Evolutionary conservation across 1,139 yeast species (phyloP).

Genomic region (Geotrichum cucujoidarum): DNA sequence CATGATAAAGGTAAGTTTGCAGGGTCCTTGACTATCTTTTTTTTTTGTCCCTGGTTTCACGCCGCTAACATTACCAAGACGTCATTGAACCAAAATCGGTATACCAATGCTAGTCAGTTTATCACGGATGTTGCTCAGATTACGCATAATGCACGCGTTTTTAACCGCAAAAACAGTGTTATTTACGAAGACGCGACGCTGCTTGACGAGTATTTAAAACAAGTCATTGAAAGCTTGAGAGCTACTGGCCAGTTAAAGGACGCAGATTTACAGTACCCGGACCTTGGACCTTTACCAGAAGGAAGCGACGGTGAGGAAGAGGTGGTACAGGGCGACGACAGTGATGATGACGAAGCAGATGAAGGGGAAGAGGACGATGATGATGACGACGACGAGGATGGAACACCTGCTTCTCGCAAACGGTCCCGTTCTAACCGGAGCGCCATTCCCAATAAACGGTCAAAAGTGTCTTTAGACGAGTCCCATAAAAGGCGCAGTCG

Average conservation of each 20-base stretch:
- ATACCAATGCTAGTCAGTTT: conserved; percentile 61
- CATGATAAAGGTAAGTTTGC: conserved; percentile 37
- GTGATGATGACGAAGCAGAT: conserved; percentile 29
- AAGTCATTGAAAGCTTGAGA: conserved; percentile 50
- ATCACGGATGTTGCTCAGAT: conserved; percentile 75
- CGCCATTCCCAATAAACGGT: conserved; percentile 26
- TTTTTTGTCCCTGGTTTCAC: background rate
- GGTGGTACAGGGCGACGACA: conserved; percentile 24
- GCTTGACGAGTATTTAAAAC: conserved; percentile 57
- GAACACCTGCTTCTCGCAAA: conserved; percentile 39
- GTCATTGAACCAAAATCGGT: conserved; percentile 50
- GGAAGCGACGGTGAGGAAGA: conserved; percentile 25
- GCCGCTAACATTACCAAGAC: conserved; percentile 17
- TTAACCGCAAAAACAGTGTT: conserved; percentile 63
- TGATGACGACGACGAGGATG: conserved; percentile 33
- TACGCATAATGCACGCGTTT: conserved; percentile 83
- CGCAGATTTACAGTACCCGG: conserved; percentile 51
- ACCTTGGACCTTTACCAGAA: conserved; percentile 65
- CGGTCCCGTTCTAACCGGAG: conserved; percentile 29
- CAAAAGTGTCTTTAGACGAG: conserved; percentile 37
- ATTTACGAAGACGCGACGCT: conserved; percentile 69
- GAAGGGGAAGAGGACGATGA: conserved; percentile 26
- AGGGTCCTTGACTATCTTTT: no score
- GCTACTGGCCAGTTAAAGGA: conserved; percentile 41
- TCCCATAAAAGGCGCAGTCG: conserved; percentile 79